Base-by-base conservation (phyloP, 179 eudicot genomes). In the Vitellaria paradoxa region DNA sequence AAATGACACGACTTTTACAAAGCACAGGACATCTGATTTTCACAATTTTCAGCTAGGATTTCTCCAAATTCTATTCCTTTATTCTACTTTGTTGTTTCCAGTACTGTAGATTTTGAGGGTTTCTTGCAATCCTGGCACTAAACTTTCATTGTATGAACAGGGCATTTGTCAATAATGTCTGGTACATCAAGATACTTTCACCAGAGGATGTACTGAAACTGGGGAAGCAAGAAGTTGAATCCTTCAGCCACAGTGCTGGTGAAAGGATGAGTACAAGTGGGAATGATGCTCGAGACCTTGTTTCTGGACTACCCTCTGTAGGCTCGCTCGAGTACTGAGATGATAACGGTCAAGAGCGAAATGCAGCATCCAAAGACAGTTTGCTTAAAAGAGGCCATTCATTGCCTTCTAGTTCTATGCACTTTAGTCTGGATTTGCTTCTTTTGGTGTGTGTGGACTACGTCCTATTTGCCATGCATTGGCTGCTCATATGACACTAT, bases 161-260 rank as follows among this genome's bases (percentile, higher is more conserved):
- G 91, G 95, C 90, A 83, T 96, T 96, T 85, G 91, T 96, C 46
- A 94, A 92, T 77, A 94, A 92, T 85, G 99, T 96, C 83, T 94
- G 97, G 91, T 91, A 92, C 81, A 96, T 96, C 77, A 96, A 96
- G 85, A 94, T 96, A 80, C 99, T 96, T 76, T 96, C 99, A 20
- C 99, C 99, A 4, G 97, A 94, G 86, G 99, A 96, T 79, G 91
- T 94, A 74, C 89, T 79, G 82, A 88, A 88, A 84, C 84, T 96
- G 77, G 97, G 96, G 73, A 91, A 90, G 76, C 92, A 87, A 82
- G 97, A 89, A 76, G 75, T 75, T 64, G 94, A 88, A 81, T 81
- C 92, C 70, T 83, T 89, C 81, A 74, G 77, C 81, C 78, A 78
- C 66, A 76, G 50, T 72, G 66, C 78, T 5, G 76, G 75, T 62